Base-by-base conservation (phyloP, 495 filamentous ascomycete species). In the Aspergillus mulundensis region DNA sequence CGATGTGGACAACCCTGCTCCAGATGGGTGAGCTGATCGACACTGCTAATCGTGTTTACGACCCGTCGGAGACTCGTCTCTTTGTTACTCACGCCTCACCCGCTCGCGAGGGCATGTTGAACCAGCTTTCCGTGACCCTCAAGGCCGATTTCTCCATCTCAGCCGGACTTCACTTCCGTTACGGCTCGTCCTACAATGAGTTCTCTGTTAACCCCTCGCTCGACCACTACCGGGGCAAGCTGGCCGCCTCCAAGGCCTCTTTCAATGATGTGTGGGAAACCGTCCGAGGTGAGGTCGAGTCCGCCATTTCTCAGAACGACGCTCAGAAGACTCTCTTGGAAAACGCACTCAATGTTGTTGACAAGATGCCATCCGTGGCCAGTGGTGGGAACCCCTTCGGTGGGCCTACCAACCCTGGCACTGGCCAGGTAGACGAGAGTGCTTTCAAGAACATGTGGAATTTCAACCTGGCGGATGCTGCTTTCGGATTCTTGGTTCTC, bases 391-490 rank as follows among this genome's bases (percentile, higher is more conserved):
- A 96, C 69, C 95, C 95, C 0, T 97, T 97, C 65, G 94, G 95
- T 54, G 94, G 94, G 8, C 87, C 88, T 12, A 80, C 84, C 56
- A 81, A 84, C n/a, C 86, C 87, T 16, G 81, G 83, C 20, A 86
- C 85, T 58, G 93, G 94, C 18, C 90, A 95, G 62, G 90, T 99
- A 18, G 94, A 99, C 64, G 94, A 99, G 75, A 96, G 92, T 60
- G 94, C 94, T 0, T 99, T 99, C 79, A 99, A 99, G 79, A 99
- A 99, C 64, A 97, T 97, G 95, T 99, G 94, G 94, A 99, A 99
- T 74, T 99, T 99, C 76, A 99, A 99, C 69, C 73, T 99, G 47
- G 94, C 94, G 19, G 94, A 99, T 75, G 94, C 94, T 34, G 95
- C 94, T 12, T 99, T 96, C 68, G 94, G 94, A 43, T 97, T 88